A percentile compares a stretch with the other conserved stretches of the same genome.
These are phyloP conservation scores for Rachicladosporium sp. DNA, from an alignment of 2,329 filamentous ascomycete species.

Conservation along the genomic window DNA sequence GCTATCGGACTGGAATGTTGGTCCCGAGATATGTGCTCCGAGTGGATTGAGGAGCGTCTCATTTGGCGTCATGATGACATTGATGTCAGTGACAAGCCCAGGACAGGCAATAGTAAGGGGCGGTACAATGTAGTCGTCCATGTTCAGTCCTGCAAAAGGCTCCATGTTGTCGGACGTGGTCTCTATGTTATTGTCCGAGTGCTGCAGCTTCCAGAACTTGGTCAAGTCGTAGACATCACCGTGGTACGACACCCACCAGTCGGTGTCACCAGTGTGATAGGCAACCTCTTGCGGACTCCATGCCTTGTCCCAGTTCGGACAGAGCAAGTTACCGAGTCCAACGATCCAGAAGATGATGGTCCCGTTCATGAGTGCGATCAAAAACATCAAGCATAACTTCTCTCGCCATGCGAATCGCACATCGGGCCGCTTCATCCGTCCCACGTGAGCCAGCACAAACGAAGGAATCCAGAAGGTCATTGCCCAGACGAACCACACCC, in stretches of 20 bases:
- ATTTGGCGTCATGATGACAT: conserved; percentile 55
- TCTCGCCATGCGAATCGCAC: conserved; percentile 96
- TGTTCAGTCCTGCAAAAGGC: conserved; percentile 61
- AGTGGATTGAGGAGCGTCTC: conserved; percentile 41
- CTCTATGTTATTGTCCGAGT: conserved; percentile 57
- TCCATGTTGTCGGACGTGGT: conserved; percentile 55
- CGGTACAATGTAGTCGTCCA: conserved; percentile 76
- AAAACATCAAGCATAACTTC: conserved; percentile 68
- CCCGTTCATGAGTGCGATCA: conserved; percentile 74
- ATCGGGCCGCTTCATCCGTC: conserved; percentile 93
- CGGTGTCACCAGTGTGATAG: conserved; percentile 56
- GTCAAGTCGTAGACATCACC: conserved; percentile 86
- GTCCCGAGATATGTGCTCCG: conserved; percentile 57
- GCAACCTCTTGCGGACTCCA: conserved; percentile 63
- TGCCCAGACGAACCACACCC: conserved; percentile 74
- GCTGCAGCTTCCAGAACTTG: conserved; percentile 74
- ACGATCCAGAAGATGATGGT: conserved; percentile 86
- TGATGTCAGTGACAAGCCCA: conserved; percentile 49
- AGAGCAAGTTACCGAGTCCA: conserved; percentile 69
- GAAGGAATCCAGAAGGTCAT: conserved; percentile 94
- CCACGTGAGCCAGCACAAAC: conserved; percentile 62
- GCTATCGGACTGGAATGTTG: conserved; percentile 38
- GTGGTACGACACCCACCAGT: conserved; percentile 79
- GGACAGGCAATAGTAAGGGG: conserved; percentile 65
- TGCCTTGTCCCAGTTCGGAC: conserved; percentile 82